phyloP scores from a whole-genome alignment of 176 grass and related monocot species.

The Zizania latifolia region DNA sequence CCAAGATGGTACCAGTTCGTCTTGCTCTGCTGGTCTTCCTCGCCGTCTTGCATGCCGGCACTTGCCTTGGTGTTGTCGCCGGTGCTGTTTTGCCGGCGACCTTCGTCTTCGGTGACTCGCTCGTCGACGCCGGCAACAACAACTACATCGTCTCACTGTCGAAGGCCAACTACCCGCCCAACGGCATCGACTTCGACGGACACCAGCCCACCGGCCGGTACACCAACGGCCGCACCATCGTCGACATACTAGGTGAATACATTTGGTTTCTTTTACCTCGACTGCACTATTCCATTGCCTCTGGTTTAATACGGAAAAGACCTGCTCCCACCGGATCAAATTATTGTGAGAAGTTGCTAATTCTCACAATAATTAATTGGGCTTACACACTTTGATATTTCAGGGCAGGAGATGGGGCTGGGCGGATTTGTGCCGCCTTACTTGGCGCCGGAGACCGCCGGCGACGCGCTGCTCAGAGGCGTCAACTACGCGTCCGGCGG shows the following conservation, averaged over 20 bases:
- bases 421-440: constrained; percentile 54
- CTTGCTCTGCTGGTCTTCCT: constrained; percentile 19
- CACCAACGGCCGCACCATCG: constrained; percentile 76
- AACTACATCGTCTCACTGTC: constrained; percentile 71
- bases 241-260: constrained; percentile 55
- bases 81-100: constrained; percentile 14
- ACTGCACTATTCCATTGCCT: neutral
- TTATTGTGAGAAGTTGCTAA: too few relatives aligned
- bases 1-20: neutral
- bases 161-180: constrained; percentile 57
- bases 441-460: constrained; percentile 53
- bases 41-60: constrained; percentile 20
- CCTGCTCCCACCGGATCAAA: too few relatives aligned
- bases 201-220: constrained; percentile 57
- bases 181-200: constrained; percentile 67
- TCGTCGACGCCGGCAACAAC: constrained; percentile 87
- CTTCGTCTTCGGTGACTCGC: constrained; percentile 81
- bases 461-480: constrained; percentile 45
- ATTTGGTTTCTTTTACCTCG: constrained; percentile 3
- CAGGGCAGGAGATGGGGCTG: constrained; percentile 58
- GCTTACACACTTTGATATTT: neutral
- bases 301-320: neutral
- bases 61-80: neutral
- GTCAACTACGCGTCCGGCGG: constrained; percentile 92
- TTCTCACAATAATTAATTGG: neutral